These are phyloP conservation scores for Chaetoceros muelleri DNA, from an alignment of 108 stramenopile species.

Conservation along the genomic window DNA sequence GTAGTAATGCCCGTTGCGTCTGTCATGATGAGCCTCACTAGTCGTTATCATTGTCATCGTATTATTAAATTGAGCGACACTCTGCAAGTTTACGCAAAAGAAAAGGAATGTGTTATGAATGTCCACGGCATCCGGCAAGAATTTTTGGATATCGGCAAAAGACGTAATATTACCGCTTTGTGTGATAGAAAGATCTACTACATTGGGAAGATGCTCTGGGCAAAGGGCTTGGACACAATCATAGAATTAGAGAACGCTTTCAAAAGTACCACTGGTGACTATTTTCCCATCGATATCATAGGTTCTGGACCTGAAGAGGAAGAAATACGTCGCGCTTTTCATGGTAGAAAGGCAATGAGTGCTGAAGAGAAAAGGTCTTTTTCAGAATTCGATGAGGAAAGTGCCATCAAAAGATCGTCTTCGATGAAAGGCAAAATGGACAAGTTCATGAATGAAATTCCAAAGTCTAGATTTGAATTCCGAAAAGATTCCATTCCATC, in stretches of 20 bases:
- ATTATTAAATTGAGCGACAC: slow-evolving; percentile 57
- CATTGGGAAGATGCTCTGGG: slow-evolving; percentile 73
- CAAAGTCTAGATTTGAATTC: slow-evolving; percentile 2
- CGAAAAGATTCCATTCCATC: slow-evolving; percentile 34
- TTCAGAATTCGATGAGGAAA: slow-evolving; percentile 1
- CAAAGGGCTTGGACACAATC: slow-evolving; percentile 64
- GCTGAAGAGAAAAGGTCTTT: neutral
- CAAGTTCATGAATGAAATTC: neutral
- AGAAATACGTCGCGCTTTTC: slow-evolving; percentile 50
- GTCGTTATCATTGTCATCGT: slow-evolving; percentile 66
- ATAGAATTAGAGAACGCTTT: slow-evolving; percentile 39
- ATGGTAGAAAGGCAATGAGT: slow-evolving; percentile 5
- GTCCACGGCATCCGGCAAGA: slow-evolving; percentile 76
- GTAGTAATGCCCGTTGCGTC: slow-evolving; percentile 21
- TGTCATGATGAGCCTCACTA: slow-evolving; percentile 25
- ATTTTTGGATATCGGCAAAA: slow-evolving; percentile 37
- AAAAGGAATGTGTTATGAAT: slow-evolving; percentile 59
- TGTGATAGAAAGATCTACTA: slow-evolving; percentile 42
- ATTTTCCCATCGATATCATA: slow-evolving; percentile 61
- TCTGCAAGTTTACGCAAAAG: slow-evolving; percentile 44
- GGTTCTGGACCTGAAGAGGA: slow-evolving; percentile 59
- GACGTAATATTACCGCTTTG: slow-evolving; percentile 5
- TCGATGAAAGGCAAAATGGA: neutral
- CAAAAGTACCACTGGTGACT: slow-evolving; percentile 31
- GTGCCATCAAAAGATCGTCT: neutral